phyloP scores from a whole-genome alignment of 2,329 filamentous ascomycete genomes.

The Colletotrichum eremochloae region DNA sequence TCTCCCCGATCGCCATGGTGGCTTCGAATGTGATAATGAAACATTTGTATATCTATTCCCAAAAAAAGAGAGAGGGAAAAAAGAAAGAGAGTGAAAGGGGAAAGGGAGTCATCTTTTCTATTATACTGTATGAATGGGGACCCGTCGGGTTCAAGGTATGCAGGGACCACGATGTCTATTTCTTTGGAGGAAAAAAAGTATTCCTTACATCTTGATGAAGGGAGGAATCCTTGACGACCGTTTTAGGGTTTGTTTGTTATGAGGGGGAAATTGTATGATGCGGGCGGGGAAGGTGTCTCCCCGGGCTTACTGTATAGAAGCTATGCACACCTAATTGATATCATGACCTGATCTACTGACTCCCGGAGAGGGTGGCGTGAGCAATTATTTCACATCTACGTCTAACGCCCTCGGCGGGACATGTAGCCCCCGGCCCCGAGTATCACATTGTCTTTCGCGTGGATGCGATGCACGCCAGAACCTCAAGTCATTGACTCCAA shows the following conservation, averaged over 20 bases:
- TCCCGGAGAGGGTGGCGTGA: background rate
- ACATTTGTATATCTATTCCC: background rate
- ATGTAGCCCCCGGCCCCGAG: background rate
- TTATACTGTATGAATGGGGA: background rate
- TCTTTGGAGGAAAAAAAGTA: background rate
- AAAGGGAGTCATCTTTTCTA: background rate
- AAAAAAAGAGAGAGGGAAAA: background rate
- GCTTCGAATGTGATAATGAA: background rate
- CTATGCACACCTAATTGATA: slow-evolving; percentile 13
- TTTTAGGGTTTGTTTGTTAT: background rate
- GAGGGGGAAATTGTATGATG: background rate
- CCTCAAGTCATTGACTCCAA: background rate
- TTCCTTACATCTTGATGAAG: background rate
- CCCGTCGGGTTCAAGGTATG: too few relatives aligned
- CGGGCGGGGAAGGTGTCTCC: background rate
- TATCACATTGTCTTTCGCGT: background rate
- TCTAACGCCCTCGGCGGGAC: background rate
- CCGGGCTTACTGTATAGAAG: background rate
- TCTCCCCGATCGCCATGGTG: background rate
- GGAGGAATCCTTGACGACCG: background rate
- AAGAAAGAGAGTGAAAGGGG: background rate
- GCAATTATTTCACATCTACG: background rate
- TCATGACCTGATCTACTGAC: background rate
- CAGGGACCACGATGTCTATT: background rate
- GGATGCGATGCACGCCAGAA: background rate